Conservation (phyloP, 306 rosid species). For the Oxytropis ochrocephala region DNA sequence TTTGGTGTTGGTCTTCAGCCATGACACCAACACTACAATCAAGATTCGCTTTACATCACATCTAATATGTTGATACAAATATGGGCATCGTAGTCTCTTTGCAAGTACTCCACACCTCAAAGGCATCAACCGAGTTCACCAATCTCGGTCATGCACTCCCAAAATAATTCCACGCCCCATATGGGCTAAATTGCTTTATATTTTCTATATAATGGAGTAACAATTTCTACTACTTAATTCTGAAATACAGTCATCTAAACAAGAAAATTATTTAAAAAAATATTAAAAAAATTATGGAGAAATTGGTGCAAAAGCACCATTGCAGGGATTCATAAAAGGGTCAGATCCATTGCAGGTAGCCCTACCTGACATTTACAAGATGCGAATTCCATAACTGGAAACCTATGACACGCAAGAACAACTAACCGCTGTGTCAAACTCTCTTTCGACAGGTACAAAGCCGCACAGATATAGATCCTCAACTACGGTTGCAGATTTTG, state of each 20-base stretch:
- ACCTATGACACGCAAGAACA: background rate
- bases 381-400: background rate
- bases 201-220: background rate
- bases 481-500: slow-evolving; percentile 26
- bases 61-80: no score
- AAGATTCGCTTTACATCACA: no score
- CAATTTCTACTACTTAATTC: slow-evolving; percentile 4
- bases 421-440: background rate
- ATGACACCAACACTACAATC: no score
- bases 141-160: no score
- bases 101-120: background rate
- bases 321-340: background rate
- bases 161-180: background rate
- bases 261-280: background rate
- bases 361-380: background rate
- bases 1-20: no score
- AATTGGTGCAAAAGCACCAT: background rate
- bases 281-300: background rate
- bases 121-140: no score
- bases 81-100: no score
- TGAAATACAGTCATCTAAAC: slow-evolving; percentile 4
- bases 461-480: background rate
- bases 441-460: background rate
- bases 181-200: background rate
- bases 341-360: background rate